These are phyloP conservation scores for Barnettozyma vustinii DNA, from an alignment of 805 yeast genomes.

Conservation along the genomic window DNA sequence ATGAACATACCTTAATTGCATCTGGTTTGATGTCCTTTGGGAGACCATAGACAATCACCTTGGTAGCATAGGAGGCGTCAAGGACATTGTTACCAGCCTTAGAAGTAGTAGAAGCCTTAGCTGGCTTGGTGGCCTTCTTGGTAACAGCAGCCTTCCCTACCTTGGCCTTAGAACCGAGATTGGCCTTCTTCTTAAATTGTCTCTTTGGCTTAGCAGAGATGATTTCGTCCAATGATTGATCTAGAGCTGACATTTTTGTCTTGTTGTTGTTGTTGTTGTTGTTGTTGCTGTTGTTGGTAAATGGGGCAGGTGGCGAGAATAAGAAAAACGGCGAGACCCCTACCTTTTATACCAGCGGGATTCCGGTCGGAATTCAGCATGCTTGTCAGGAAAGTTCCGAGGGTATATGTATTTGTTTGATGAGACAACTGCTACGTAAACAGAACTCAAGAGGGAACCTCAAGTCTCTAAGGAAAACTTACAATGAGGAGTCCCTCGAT, in stretches of 20 bases:
- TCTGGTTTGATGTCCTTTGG: slow-evolving; percentile 83
- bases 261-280: slow-evolving; percentile 7
- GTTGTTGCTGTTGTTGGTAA: background rate
- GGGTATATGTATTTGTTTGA: background rate
- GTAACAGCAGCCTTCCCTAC: slow-evolving; percentile 16
- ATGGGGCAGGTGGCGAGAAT: background rate
- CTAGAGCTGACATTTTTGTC: slow-evolving; percentile 66
- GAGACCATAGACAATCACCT: slow-evolving; percentile 79
- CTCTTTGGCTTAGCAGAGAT: slow-evolving; percentile 56
- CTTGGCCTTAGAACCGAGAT: slow-evolving; percentile 23
- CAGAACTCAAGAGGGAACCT: background rate
- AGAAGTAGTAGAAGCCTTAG: slow-evolving; percentile 22
- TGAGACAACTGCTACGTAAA: background rate
- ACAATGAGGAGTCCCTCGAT: background rate
- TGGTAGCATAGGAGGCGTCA: slow-evolving; percentile 58
- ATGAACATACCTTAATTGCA: slow-evolving; percentile 76
- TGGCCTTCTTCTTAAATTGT: slow-evolving; percentile 28
- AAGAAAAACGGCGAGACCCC: slow-evolving; percentile 2
- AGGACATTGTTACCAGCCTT: slow-evolving; percentile 18
- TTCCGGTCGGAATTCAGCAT: background rate
- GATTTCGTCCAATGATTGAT: slow-evolving; percentile 92
- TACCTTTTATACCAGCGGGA: background rate
- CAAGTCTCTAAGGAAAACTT: background rate
- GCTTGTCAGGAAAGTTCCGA: background rate
- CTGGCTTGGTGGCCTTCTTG: slow-evolving; percentile 14